Evolutionary conservation across 2,329 filamentous ascomycete species (phyloP), one percentile per base, ranked within the genome.

Genomic region (Whalleya microplaca): DNA sequence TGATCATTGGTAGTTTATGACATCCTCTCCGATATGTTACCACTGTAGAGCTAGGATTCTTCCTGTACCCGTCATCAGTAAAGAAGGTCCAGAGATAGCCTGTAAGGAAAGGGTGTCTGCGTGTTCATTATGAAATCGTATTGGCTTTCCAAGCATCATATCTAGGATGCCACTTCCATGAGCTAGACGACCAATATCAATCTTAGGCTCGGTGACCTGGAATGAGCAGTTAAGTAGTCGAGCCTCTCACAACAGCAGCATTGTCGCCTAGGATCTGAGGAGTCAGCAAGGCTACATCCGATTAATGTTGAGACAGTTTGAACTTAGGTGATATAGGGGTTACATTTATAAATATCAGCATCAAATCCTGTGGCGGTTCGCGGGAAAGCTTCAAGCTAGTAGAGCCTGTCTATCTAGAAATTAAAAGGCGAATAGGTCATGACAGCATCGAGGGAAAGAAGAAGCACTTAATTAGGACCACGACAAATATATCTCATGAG

Each of bases 101-200:
- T 2, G 89, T 84, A 12, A 96, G 88, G 69, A 89, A 92, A 37
- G 95, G 94, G 40, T 95, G 85, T 21, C 95, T n/a, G n/a, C 95
- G 68, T 98, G 99, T 70, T 72, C 95, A 71, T 99, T 99, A 80
- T 98, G 98, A 80, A 96, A 98, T 19, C 91, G 87, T 48, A 95
- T 95, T 0, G 95, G 95, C 0, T 92, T 95, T 72, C 99, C 94
- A 10, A 98, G 81, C 94, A 99, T 98, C 66, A 99, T 98, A 71
- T 98, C 93, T 40, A 97, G 79, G 76, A 90, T 92, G 77, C 91
- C 96, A 19, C 95, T 93, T 69, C 96, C 95, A 75, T 99, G 95
- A 44, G 86, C 84, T 3, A 95, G 95, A 70, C 90, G 93, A 48
- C 95, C 95, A 53, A 96, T 84, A 69, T 97, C 90, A 29, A 91